Evolutionary conservation across 1,284 basidiomycete genomes (phyloP), one percentile per base, ranked within the genome.

Genomic region (Pseudozyma sp.): DNA sequence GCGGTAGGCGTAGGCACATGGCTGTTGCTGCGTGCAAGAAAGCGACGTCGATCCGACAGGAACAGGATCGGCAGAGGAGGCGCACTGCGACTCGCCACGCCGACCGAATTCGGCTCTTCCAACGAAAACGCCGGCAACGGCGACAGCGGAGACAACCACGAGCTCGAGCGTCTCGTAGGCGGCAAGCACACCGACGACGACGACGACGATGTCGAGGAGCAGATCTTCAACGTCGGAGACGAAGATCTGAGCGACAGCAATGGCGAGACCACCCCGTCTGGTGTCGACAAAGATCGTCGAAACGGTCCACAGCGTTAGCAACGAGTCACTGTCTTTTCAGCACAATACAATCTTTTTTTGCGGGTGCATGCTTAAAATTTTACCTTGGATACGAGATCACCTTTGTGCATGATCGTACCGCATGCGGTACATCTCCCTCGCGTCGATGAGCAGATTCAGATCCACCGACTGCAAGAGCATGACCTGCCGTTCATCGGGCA

Each of bases 11-110:
- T 94, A 44, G 93, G 90, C 0, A 85, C 87, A 16, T 92, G 91
- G 84, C 85, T 94, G 58, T 92, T 91, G 88, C 91, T 89, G 85
- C 88, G 92, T 40, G 84, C 88, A 19, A 88, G 91, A 10, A 86
- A 89, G 50, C 35, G 54, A 45, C 30, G 76, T 24, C 65, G 78
- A 39, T 44, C 61, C 33, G 52, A 59, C 11, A 54, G 29, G 31
- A 55, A 44, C 6, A 48, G 67, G 7, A 67, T 70, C 33, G 67
- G 72, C 6, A 30, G 66, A 29, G 66, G 66, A 4, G 66, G 66
- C 13, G 62, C 62, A 4, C 48, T 74, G 14, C 58, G 71, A 7
- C 55, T 74, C 9, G 62, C 71, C 0, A 24, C 58, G 5, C 65
- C 66, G 2, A 66, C 66, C 11, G 60, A 68, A 30, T 35, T 68